Base-by-base conservation (phyloP, 371 early-diverging fungal genomes). In the Mortierella sp. region DNA sequence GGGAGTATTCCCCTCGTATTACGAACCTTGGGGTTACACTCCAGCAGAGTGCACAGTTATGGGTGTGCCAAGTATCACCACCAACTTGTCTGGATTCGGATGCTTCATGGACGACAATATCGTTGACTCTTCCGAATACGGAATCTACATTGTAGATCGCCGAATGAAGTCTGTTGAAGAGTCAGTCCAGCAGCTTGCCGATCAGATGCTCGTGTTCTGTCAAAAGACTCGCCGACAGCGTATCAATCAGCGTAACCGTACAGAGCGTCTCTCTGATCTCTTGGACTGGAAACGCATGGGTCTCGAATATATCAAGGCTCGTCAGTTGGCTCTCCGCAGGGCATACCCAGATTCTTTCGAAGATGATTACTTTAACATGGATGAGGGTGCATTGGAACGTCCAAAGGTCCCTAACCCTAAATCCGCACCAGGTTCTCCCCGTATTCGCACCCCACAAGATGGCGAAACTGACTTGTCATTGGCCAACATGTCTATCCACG, bases 251-350 rank as follows among this genome's bases (percentile, higher is more conserved):
- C 94, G 98, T 76, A 98, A 98, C 89, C 94, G 98, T 83, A 97
- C 97, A 1, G 98, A 98, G 69, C 92, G 98, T 9, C 91, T 97
- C n/a, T 92, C 94, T 5, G 98, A 98, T 86, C 90, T 98, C n/a
- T 87, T 98, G 72, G 98, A 98, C 83, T 98, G 98, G 98, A 97
- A 97, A 85, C 93, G 96, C 51, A 95, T 97, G 96, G 98, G 98
- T 37, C 88, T 96, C 39, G 98, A 97, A 84, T 98, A 98, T 87
- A 94, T 97, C 87, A 97, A 97, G 83, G 97, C 98, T 11, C 91
- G 98, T 43, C 95, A 96, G 85, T 87, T 97, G 65, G 96, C 97
- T 26, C 88, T 97, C 26, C 92, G 96, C 51, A 90, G 97, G 60
- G 91, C 92, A 58, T 97, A 94, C 85, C 97, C 98, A n/a, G 94